Percentiles rank a stretch among this genome's conserved stretches.
phyloP scores from a whole-genome alignment of 768 basidiomycete species.

The Trametes gibbosa region DNA sequence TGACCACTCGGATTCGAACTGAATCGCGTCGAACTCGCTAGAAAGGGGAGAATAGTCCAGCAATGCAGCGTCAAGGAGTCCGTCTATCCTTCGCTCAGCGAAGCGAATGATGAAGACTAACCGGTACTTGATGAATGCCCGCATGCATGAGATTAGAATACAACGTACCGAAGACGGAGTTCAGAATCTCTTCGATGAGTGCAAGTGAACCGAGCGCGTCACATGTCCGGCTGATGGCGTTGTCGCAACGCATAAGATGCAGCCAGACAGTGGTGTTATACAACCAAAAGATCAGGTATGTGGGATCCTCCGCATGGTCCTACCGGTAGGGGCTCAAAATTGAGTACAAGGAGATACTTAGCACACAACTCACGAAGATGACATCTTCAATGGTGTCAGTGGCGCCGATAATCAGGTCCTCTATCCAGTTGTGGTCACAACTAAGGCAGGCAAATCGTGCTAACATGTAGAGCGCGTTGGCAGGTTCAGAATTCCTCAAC shows the following conservation, averaged over 20 bases:
- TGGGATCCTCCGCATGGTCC: constrained; percentile 82
- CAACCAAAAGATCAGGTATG: constrained; percentile 89
- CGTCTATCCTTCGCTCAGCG: constrained; percentile 86
- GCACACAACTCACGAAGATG: constrained; percentile 70
- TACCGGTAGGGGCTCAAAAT: constrained; percentile 30
- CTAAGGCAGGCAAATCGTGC: constrained; percentile 89
- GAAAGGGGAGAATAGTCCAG: constrained; percentile 81
- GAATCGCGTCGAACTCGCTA: constrained; percentile 74
- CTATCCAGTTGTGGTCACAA: constrained; percentile 91
- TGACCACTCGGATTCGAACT: constrained; percentile 97
- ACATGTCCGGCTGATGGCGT: constrained; percentile 72
- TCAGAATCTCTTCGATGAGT: constrained; percentile 88
- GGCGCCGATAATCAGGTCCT: constrained; percentile 87
- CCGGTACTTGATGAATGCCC: background rate
- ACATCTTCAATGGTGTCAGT: constrained; percentile 90
- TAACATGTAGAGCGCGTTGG: constrained; percentile 87
- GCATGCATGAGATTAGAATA: background rate
- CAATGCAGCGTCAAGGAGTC: constrained; percentile 75
- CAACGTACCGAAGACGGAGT: constrained; percentile 84
- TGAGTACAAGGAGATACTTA: background rate
- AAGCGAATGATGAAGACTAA: constrained; percentile 93
- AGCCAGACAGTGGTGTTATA: constrained; percentile 90
- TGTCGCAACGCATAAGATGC: constrained; percentile 86
- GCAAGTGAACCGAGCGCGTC: constrained; percentile 82
- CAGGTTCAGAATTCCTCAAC: constrained; percentile 78